Conservation (phyloP, 768 basidiomycete species). For the Agrocybe pediades region DNA sequence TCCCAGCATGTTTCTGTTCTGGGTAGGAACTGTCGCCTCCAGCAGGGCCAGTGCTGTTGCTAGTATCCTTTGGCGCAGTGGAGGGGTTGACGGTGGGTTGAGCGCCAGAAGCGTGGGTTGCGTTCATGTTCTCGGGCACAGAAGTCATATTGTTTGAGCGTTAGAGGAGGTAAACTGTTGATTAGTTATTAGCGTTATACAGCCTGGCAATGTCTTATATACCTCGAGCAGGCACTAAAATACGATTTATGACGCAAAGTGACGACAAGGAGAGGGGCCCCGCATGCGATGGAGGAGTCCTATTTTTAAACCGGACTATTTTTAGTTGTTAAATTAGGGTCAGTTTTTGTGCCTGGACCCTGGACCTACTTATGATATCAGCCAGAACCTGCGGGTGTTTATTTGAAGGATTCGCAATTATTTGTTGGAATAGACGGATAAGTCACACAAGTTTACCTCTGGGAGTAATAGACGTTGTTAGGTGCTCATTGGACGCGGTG, state of each 20-base stretch:
- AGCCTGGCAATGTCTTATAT: neutral
- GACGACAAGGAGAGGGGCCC: too few species aligned
- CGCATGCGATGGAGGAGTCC: neutral
- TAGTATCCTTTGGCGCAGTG: neutral
- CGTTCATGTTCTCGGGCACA: constrained; percentile 6
- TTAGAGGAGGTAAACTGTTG: neutral
- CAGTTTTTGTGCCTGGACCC: too few species aligned
- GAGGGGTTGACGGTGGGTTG: constrained; percentile 5
- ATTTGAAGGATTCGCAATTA: too few species aligned
- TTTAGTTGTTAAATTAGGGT: too few species aligned
- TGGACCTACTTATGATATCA: neutral
- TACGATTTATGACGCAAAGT: too few species aligned
- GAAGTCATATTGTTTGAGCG: constrained; percentile 3
- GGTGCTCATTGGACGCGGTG: too few species aligned
- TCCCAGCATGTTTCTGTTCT: constrained; percentile 44
- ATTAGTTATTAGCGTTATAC: neutral
- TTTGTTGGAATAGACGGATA: neutral
- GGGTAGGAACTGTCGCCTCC: constrained; percentile 26
- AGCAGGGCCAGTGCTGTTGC: neutral
- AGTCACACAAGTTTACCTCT: too few species aligned
- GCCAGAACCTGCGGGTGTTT: neutral
- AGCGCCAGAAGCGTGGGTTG: constrained; percentile 2
- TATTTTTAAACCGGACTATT: too few species aligned
- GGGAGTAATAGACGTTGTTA: too few species aligned
- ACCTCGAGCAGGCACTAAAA: neutral